Conservation (phyloP, 176 grass and related monocot genomes). For the Dendrocalamus sinicus region DNA sequence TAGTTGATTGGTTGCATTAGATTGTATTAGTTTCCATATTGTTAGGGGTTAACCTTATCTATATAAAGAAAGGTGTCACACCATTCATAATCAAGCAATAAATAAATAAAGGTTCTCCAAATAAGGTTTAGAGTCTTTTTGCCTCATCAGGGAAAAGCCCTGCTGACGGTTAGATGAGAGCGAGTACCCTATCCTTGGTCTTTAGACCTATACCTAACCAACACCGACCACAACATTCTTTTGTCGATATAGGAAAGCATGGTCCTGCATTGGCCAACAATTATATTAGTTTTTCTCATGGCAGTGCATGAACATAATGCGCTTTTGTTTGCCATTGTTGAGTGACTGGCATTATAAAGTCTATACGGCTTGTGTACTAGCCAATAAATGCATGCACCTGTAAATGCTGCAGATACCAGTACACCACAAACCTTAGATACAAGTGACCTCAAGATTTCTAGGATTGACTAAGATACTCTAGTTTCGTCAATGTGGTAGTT, state of each 20-base stretch:
- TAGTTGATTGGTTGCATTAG: no score
- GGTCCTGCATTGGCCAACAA: conserved; percentile 10
- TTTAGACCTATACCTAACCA: no score
- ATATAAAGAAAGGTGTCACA: no score
- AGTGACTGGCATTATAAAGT: neutral
- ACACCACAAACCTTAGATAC: neutral
- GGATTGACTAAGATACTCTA: conserved; percentile 6
- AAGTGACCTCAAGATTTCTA: neutral
- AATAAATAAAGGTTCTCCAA: no score
- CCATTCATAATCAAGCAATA: no score
- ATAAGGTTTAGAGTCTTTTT: no score
- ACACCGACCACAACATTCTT: neutral
- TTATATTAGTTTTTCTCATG: conserved; percentile 9
- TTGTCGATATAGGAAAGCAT: conserved; percentile 7
- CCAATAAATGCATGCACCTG: neutral
- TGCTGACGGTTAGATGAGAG: no score
- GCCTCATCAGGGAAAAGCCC: no score
- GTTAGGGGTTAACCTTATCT: no score
- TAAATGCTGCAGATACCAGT: neutral
- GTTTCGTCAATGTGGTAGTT: neutral
- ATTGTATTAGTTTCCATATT: no score
- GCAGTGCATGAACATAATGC: neutral
- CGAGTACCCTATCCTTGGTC: no score
- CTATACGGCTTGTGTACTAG: neutral
- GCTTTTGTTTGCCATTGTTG: conserved; percentile 16